phyloP scores from a whole-genome alignment of 1,139 yeast genomes.

The Candida sojae region DNA sequence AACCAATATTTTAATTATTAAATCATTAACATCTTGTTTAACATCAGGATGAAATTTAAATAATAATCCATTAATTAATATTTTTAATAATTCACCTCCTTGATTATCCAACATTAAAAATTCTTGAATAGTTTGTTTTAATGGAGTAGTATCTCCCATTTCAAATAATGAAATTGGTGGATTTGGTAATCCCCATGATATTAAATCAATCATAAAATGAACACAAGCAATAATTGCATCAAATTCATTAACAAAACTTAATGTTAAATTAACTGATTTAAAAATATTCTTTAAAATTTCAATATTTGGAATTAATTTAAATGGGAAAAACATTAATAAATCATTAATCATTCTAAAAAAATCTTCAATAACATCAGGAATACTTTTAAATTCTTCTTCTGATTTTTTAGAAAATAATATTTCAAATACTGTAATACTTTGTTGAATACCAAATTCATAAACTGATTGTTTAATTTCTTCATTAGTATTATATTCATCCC shows the following conservation, averaged over 20 bases:
- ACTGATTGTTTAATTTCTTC: conserved; percentile 40
- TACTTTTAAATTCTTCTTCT: conserved; percentile 35
- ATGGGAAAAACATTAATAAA: conserved; percentile 76
- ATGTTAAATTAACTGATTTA: conserved; percentile 60
- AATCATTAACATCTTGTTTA: conserved; percentile 73
- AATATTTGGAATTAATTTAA: conserved; percentile 57
- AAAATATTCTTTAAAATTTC: conserved; percentile 59
- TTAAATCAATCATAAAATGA: conserved; percentile 75
- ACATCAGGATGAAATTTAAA: conserved; percentile 73
- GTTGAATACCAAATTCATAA: conserved; percentile 51
- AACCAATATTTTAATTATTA: conserved; percentile 65
- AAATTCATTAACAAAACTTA: conserved; percentile 58
- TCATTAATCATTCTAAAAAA: conserved; percentile 85
- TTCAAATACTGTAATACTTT: conserved; percentile 43
- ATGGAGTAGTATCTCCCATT: conserved; percentile 43
- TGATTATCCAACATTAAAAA: conserved; percentile 43
- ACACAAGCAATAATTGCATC: conserved; percentile 73
- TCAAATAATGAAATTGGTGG: conserved; percentile 77
- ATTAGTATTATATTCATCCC: conserved; percentile 53
- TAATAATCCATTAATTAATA: conserved; percentile 66
- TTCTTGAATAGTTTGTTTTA: conserved; percentile 49
- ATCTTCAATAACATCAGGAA: conserved; percentile 83
- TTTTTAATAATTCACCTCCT: conserved; percentile 58
- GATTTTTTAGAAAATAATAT: conserved; percentile 26
- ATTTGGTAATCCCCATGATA: conserved; percentile 79